Percentiles rank a stretch among this genome's conserved stretches.
Evolutionary conservation across 768 basidiomycete species (phyloP).

Genomic region (Xanthoconium purpureum): DNA sequence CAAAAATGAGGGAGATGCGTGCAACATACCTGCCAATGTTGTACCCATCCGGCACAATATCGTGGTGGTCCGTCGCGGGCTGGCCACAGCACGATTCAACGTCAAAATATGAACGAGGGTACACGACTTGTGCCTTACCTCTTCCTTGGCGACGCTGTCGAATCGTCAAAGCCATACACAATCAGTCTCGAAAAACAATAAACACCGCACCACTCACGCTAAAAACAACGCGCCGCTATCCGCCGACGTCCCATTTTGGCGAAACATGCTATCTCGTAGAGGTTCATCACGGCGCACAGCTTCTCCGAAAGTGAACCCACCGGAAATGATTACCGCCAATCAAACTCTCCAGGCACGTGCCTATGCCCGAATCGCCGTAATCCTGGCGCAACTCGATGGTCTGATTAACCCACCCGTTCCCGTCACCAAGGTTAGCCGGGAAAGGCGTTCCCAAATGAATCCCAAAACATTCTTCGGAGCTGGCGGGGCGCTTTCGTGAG

Average conservation of each 20-base stretch:
- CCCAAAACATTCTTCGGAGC: slow-evolving; percentile 38
- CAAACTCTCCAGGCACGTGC: slow-evolving; percentile 47
- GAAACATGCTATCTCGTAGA: slow-evolving; percentile 38
- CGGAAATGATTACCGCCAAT: slow-evolving; percentile 50
- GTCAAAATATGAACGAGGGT: not conserved
- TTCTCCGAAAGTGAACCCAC: slow-evolving; percentile 13
- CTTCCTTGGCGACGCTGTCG: slow-evolving; percentile 46
- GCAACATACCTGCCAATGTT: slow-evolving; percentile 40
- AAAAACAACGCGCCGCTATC: slow-evolving; percentile 53
- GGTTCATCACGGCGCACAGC: not conserved
- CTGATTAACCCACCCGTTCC: slow-evolving; percentile 43
- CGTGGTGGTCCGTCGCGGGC: slow-evolving; percentile 36
- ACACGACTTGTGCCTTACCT: slow-evolving; percentile 23
- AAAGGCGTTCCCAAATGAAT: slow-evolving; percentile 37
- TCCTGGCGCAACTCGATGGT: slow-evolving; percentile 45
- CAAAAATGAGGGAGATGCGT: not conserved
- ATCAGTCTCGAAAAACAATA: not conserved
- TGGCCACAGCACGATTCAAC: slow-evolving; percentile 1
- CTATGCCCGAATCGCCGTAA: slow-evolving; percentile 33
- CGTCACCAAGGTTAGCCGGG: slow-evolving; percentile 47
- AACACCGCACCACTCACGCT: slow-evolving; percentile 38
- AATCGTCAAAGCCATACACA: no score
- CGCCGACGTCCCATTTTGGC: slow-evolving; percentile 56
- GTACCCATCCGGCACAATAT: slow-evolving; percentile 48
- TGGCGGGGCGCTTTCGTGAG: slow-evolving; percentile 19